phyloP scores from a whole-genome alignment of 148 eudicot species.

The Cornus florida region DNA sequence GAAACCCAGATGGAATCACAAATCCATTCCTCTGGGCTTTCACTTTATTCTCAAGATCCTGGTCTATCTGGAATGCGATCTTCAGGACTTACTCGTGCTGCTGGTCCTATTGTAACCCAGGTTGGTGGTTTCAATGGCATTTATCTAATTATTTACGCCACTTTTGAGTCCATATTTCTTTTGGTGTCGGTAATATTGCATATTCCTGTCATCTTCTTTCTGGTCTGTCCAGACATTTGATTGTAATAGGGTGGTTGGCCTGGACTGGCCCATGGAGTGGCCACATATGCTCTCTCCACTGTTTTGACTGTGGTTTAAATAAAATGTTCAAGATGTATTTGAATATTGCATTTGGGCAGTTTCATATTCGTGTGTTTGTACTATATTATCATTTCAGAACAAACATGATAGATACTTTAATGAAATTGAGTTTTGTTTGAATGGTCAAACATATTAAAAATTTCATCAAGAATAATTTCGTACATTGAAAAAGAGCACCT shows the following conservation, averaged over 20 bases:
- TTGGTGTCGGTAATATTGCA: neutral
- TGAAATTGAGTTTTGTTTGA: neutral
- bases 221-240: neutral
- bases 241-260: neutral
- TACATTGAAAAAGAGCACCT: no score
- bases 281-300: neutral
- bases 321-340: no score
- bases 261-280: neutral
- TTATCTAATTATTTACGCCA: neutral
- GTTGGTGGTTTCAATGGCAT: constrained; percentile 28
- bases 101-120: constrained; percentile 78
- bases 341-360: neutral
- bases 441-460: neutral
- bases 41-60: constrained; percentile 61
- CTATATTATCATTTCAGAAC: neutral
- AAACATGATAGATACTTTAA: neutral
- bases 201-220: neutral
- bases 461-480: neutral
- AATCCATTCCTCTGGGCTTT: constrained; percentile 41
- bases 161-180: neutral
- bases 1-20: constrained; percentile 44
- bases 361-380: neutral
- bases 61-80: constrained; percentile 53
- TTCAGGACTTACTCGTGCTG: constrained; percentile 47
- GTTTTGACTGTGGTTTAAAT: neutral